Base-by-base conservation (phyloP, 1,284 basidiomycete genomes). In the Boletus sp. region DNA sequence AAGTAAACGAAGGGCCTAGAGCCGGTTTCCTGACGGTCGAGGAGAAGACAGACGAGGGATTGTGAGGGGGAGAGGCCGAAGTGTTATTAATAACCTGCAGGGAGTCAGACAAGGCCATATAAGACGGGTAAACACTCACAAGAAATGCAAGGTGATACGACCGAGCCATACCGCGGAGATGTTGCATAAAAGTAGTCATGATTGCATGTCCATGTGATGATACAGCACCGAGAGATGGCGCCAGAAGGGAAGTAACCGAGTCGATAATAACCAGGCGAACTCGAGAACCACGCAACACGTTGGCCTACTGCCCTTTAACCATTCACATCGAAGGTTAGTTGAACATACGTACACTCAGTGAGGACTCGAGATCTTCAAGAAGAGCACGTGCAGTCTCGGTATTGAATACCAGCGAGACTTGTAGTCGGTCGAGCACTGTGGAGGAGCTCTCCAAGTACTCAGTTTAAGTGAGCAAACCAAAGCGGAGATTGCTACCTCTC, bases 151-250 rank as follows among this genome's bases (percentile, higher is more conserved):
- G 56, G 4, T 63, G 66, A 52, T 72, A 69, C 0, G 59, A 65
- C 32, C 72, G 73, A 3, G 82, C 74, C 32, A 84, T 62, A 3
- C 59, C 58, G 29, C 78, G 78, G 17, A 89, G 71, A 50, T 81
- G 74, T 2, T 73, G 76, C 81, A 88, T 87, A 52, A 88, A 78
- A 1, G 74, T 74, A 0, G 75, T 75, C 83, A 90, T 86, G n/a
- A 77, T 68, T 0, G 86, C 82, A 60, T 89, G 87, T 3, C 87
- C 88, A 69, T 88, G 80, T 1, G 84, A 77, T 6, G 85, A 82
- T 2, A 77, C 69, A 1, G 76, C 76, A 53, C 76, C 84, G n/a
- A 90, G 68, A 41, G 76, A 69, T 1, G 83, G 79, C 8, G 76
- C 73, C n/a, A 90, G 62, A n/a, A 90, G 69, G 12, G 80, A 67